A percentile compares a stretch with the other conserved stretches of the same genome.
phyloP scores from a whole-genome alignment of 108 stramenopile species.

The Schizochytrium sp. region DNA sequence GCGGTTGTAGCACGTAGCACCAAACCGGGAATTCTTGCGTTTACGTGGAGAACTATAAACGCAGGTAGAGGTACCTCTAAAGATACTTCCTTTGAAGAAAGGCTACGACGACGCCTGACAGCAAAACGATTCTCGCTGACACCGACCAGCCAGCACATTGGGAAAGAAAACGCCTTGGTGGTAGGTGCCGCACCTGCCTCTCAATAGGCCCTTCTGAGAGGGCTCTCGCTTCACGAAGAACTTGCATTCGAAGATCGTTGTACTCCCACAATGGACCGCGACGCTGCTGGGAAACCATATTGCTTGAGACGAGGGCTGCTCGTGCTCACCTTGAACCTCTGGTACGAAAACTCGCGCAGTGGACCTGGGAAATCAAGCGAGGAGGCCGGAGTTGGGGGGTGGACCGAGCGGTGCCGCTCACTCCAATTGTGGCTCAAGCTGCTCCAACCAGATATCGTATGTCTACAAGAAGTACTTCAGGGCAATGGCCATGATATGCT shows the following conservation, averaged over 20 bases:
- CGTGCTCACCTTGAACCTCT: conserved; percentile 36
- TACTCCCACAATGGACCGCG: background rate
- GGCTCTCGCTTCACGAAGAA: too few relatives aligned
- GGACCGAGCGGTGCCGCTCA: conserved; percentile 25
- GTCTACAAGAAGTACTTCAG: conserved; percentile 35
- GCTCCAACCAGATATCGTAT: conserved; percentile 20
- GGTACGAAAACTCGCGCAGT: conserved; percentile 48
- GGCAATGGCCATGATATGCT: conserved; percentile 48
- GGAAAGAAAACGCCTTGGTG: too few relatives aligned
- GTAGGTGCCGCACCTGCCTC: too few relatives aligned
- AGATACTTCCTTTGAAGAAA: too few relatives aligned
- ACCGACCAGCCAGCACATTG: too few relatives aligned
- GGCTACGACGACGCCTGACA: too few relatives aligned
- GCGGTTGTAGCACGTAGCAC: too few relatives aligned
- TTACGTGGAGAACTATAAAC: too few relatives aligned
- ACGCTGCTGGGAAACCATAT: background rate
- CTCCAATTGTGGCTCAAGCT: background rate
- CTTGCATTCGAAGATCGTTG: background rate
- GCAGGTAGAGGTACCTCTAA: too few relatives aligned
- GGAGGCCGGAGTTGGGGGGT: background rate
- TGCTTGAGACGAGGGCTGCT: background rate
- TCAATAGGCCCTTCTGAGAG: too few relatives aligned
- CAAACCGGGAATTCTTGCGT: too few relatives aligned
- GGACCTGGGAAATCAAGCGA: background rate
- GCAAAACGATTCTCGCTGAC: too few relatives aligned